Evolutionary conservation across 2,329 filamentous ascomycete species (phyloP).

Genomic region (Fusarium sp.): DNA sequence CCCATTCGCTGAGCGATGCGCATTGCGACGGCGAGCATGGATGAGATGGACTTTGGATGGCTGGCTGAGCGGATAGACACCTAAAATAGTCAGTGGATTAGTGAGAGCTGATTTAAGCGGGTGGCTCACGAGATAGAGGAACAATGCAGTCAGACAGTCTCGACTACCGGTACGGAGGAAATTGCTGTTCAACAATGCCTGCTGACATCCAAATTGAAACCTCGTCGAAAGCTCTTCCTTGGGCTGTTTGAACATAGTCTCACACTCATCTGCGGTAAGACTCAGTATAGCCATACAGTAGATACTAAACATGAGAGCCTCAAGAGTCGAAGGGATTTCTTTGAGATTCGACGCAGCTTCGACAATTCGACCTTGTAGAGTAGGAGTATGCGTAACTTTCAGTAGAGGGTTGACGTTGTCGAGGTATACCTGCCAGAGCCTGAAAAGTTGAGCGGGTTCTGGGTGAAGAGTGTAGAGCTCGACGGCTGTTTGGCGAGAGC

Average conservation of each 20-base stretch:
- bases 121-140: slow-evolving; percentile 63
- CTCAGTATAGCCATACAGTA: slow-evolving; percentile 57
- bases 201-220: slow-evolving; percentile 61
- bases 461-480: slow-evolving; percentile 63
- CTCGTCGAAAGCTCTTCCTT: slow-evolving; percentile 53
- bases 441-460: slow-evolving; percentile 55
- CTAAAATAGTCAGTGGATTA: slow-evolving; percentile 45
- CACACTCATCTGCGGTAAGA: slow-evolving; percentile 55
- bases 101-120: not conserved
- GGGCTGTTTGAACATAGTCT: slow-evolving; percentile 50
- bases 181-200: slow-evolving; percentile 62
- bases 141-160: slow-evolving; percentile 65
- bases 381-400: slow-evolving; percentile 68
- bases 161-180: slow-evolving; percentile 61
- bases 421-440: slow-evolving; percentile 67
- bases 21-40: slow-evolving; percentile 62
- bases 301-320: slow-evolving; percentile 67
- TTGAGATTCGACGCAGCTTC: slow-evolving; percentile 56
- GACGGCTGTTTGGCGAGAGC: slow-evolving; percentile 51
- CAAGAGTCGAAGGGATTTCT: slow-evolving; percentile 52
- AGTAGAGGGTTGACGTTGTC: slow-evolving; percentile 68
- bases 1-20: slow-evolving; percentile 68
- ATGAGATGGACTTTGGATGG: slow-evolving; percentile 61
- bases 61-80: slow-evolving; percentile 55
- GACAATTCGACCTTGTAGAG: slow-evolving; percentile 61